Percentiles rank a stretch among this genome's conserved stretches.
Conservation (phyloP, 768 basidiomycete species). For the Imleria badia region DNA sequence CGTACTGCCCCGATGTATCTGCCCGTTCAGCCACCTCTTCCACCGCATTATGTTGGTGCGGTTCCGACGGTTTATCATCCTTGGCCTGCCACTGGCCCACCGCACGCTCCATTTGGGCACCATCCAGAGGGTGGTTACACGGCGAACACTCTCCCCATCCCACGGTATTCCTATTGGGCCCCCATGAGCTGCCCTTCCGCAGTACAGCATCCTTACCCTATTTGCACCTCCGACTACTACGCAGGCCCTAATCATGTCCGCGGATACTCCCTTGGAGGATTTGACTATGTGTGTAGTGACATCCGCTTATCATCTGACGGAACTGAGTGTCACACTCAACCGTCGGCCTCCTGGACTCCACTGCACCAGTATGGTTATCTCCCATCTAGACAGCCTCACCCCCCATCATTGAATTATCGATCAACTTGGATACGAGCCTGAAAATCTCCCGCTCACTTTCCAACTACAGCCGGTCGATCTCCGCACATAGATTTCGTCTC, state of each 20-base stretch:
- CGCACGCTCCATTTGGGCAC: conserved; percentile 24
- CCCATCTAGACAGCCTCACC: conserved; percentile 42
- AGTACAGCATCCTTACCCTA: conserved; percentile 56
- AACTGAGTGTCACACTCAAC: conserved; percentile 36
- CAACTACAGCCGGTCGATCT: conserved; percentile 9
- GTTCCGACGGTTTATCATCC: conserved; percentile 32
- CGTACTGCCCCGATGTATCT: conserved; percentile 59
- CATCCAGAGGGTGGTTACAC: conserved; percentile 15
- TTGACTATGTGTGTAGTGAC: conserved; percentile 52
- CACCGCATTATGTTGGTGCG: conserved; percentile 35
- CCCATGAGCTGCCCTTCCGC: conserved; percentile 35
- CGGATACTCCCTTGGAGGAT: conserved; percentile 60
- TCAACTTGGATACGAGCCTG: conserved; percentile 52
- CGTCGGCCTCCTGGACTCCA: conserved; percentile 45
- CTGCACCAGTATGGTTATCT: conserved; percentile 41
- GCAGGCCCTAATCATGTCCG: conserved; percentile 50
- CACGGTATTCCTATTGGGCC: conserved; percentile 26
- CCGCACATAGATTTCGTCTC: conserved; percentile 29
- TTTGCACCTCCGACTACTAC: conserved; percentile 51
- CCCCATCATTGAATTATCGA: conserved; percentile 44
- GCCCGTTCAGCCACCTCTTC: conserved; percentile 56
- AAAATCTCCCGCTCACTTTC: conserved; percentile 18
- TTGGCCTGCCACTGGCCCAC: conserved; percentile 18
- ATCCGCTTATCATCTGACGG: conserved; percentile 44
- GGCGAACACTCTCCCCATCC: conserved; percentile 6